A percentile compares a stretch with the other conserved stretches of the same genome.
These are phyloP conservation scores for Kwoniella botswanensis DNA, from an alignment of 768 basidiomycete genomes.

Conservation along the genomic window DNA sequence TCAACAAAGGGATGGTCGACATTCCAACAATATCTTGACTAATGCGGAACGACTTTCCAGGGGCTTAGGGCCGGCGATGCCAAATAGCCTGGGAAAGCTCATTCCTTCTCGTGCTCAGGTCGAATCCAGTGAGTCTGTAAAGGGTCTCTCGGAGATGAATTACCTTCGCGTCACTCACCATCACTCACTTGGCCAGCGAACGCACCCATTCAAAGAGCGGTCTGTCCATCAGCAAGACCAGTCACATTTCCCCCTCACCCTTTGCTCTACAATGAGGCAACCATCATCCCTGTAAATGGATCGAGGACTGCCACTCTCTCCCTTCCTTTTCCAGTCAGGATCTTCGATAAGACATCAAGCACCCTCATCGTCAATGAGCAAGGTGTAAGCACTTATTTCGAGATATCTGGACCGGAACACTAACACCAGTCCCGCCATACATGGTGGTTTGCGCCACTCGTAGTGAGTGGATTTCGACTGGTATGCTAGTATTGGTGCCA, in stretches of 20 bases:
- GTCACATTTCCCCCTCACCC: slow-evolving; percentile 2
- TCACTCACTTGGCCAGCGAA: background rate
- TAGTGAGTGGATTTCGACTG: background rate
- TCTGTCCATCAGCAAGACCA: background rate
- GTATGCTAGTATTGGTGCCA: background rate
- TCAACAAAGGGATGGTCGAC: background rate
- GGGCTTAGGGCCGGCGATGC: background rate
- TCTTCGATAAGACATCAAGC: background rate
- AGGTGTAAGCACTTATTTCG: background rate
- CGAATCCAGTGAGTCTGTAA: background rate
- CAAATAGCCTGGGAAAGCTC: background rate
- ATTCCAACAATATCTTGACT: background rate
- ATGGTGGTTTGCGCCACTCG: background rate
- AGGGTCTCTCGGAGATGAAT: too few relatives aligned
- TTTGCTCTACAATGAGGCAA: background rate
- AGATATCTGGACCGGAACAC: too few relatives aligned
- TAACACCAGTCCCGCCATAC: too few relatives aligned
- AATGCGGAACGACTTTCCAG: slow-evolving; percentile 9
- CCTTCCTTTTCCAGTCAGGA: background rate
- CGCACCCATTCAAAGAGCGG: background rate
- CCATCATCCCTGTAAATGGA: background rate
- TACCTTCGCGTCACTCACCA: background rate
- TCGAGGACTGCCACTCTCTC: background rate
- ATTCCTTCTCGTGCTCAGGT: background rate
- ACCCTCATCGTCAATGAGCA: background rate